Evolutionary conservation across 345 rosid genomes (phyloP).

Genomic region (Aurinia saxatilis): DNA sequence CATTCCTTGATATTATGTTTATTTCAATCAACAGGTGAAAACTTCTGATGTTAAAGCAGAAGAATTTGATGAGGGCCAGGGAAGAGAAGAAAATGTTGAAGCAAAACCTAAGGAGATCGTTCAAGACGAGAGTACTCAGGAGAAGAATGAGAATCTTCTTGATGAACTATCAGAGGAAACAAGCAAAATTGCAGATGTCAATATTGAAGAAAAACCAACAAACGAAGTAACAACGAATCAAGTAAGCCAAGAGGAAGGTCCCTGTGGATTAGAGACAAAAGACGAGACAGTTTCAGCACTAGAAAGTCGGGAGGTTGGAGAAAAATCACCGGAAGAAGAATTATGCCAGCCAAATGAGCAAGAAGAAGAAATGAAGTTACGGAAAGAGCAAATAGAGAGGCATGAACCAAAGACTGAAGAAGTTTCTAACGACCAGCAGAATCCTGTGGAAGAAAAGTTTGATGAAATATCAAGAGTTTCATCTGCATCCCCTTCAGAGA

Average conservation of each 20-base stretch:
- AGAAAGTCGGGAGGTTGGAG: background rate
- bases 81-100: slow-evolving; percentile 10
- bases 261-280: background rate
- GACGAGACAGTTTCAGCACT: background rate
- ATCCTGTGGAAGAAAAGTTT: background rate
- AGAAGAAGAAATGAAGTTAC: background rate
- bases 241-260: slow-evolving; percentile 1
- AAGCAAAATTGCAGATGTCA: background rate
- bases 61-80: slow-evolving; percentile 16
- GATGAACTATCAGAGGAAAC: background rate
- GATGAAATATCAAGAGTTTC: slow-evolving; percentile 10
- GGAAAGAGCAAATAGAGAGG: background rate
- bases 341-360: background rate
- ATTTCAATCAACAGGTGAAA: slow-evolving; percentile 28
- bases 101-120: background rate
- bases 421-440: background rate
- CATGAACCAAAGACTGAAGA: slow-evolving; percentile 11
- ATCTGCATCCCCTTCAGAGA: background rate
- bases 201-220: background rate
- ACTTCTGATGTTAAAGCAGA: slow-evolving; percentile 11
- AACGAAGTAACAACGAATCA: background rate
- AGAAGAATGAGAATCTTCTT: background rate
- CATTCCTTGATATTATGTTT: background rate
- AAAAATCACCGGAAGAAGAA: background rate
- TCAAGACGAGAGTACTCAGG: background rate